phyloP scores from a whole-genome alignment of 1,284 basidiomycete species.

The Papiliotrema fonsecae region DNA sequence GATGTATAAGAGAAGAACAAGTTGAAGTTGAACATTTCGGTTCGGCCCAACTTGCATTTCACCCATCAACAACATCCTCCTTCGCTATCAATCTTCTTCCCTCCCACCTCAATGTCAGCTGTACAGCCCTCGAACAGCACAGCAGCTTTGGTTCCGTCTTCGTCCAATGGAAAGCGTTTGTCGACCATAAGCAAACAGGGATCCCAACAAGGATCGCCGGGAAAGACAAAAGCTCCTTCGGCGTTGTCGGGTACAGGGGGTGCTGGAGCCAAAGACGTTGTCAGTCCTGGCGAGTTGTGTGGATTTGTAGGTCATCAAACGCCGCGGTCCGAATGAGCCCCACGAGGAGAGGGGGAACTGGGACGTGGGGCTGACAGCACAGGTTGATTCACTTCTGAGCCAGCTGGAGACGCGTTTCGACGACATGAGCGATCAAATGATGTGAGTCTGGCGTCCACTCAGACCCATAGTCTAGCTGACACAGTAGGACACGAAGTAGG shows the following conservation, averaged over 20 bases:
- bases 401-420: slow-evolving; percentile 44
- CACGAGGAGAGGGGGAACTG: not conserved
- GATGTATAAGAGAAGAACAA: no score
- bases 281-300: slow-evolving; percentile 41
- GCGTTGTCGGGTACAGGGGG: not conserved
- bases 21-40: no score
- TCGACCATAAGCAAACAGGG: slow-evolving; percentile 18
- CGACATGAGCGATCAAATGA: slow-evolving; percentile 45
- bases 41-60: no score
- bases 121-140: no score
- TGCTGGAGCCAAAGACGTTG: slow-evolving; percentile 28
- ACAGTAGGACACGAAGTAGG: slow-evolving; percentile 31
- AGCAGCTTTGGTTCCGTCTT: slow-evolving; percentile 15
- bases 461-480: not conserved
- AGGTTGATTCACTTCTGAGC: slow-evolving; percentile 45
- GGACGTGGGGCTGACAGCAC: not conserved
- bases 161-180: slow-evolving; percentile 20
- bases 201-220: not conserved
- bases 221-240: not conserved
- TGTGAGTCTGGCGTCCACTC: slow-evolving; percentile 28
- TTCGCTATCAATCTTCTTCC: not conserved
- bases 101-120: no score
- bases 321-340: not conserved
- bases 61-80: not conserved
- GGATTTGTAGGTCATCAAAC: slow-evolving; percentile 34